Conservation (phyloP, 2,329 filamentous ascomycete genomes). For the Cordyceps cicadae region DNA sequence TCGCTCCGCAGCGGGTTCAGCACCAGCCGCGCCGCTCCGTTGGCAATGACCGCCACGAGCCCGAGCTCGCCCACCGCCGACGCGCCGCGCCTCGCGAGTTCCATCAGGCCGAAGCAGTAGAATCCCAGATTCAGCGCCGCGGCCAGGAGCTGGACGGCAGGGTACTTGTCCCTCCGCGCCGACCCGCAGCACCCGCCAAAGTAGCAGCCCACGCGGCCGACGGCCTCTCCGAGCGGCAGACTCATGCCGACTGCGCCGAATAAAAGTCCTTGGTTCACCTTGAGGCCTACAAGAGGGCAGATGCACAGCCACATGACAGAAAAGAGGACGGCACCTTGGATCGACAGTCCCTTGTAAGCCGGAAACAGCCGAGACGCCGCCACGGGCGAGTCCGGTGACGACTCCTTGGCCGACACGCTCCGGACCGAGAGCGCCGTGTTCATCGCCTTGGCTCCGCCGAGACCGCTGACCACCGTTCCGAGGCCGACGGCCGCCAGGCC, state of each 20-base stretch:
- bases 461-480: not conserved
- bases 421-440: not conserved
- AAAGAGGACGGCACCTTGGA: constrained; percentile 10
- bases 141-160: not conserved
- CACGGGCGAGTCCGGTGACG: not conserved
- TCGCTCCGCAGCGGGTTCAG: constrained; percentile 6
- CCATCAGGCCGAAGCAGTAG: not conserved
- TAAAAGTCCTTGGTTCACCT: not conserved
- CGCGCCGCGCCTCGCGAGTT: not conserved
- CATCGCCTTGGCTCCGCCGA: constrained; percentile 2
- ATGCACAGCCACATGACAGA: not conserved
- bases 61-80: not conserved
- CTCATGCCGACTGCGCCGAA: not conserved
- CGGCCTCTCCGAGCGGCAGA: constrained; percentile 4
- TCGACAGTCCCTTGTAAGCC: constrained; percentile 7
- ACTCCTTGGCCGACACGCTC: not conserved
- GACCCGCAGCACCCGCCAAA: constrained; percentile 11
- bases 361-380: not conserved
- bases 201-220: constrained; percentile 11
- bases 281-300: not conserved
- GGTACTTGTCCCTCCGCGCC: not conserved
- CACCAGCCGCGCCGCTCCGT: not conserved
- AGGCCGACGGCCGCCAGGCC: not conserved
- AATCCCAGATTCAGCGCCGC: not conserved
- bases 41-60: not conserved